These are phyloP conservation scores for Ogataea zsoltii DNA, from an alignment of 805 yeast genomes.

Conservation along the genomic window DNA sequence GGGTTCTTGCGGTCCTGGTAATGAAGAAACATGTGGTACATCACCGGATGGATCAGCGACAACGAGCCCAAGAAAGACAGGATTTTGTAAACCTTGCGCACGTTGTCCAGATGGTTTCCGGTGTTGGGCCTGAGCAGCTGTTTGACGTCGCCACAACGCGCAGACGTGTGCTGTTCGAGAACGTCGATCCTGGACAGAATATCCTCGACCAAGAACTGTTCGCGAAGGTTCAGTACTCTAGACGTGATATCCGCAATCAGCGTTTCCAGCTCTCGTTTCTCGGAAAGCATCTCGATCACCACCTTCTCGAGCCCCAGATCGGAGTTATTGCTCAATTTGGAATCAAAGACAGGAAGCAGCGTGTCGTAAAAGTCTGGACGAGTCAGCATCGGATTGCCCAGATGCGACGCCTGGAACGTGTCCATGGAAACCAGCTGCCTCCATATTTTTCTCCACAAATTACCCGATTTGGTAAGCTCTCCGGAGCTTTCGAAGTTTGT, in stretches of 20 bases:
- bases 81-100: constrained; percentile 25
- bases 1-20: constrained; percentile 38
- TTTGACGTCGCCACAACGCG: constrained; percentile 34
- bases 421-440: constrained; percentile 49
- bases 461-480: constrained; percentile 31
- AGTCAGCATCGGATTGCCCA: constrained; percentile 49
- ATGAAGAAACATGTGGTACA: constrained; percentile 42
- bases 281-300: constrained; percentile 36
- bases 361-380: constrained; percentile 50
- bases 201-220: constrained; percentile 38
- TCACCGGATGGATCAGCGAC: constrained; percentile 40
- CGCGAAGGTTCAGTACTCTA: constrained; percentile 42
- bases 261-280: constrained; percentile 33
- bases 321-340: constrained; percentile 35
- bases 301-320: constrained; percentile 44
- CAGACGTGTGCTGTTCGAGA: constrained; percentile 38
- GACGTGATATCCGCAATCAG: constrained; percentile 36
- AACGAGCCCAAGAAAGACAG: constrained; percentile 27
- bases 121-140: constrained; percentile 28
- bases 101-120: constrained; percentile 22
- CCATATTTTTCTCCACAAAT: constrained; percentile 63
- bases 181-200: constrained; percentile 37
- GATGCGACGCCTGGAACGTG: constrained; percentile 42
- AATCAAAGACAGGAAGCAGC: constrained; percentile 43
- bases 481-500: constrained; percentile 39